phyloP scores from a whole-genome alignment of 495 filamentous ascomycete genomes.

The Hypoxylon cercidicola region DNA sequence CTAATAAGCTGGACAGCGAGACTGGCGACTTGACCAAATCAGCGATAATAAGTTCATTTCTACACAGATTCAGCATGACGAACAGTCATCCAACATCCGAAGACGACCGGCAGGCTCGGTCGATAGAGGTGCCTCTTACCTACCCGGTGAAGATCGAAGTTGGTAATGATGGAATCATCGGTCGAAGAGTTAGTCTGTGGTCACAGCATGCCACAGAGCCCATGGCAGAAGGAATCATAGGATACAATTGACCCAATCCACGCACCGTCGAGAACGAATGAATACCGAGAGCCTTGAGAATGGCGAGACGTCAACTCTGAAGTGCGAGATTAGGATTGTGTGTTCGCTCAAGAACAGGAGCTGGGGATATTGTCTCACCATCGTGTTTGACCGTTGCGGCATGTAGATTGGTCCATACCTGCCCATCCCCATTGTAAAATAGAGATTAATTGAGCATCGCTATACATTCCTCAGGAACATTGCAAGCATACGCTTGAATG shows the following conservation, averaged over 20 bases:
- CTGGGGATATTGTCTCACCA: no score
- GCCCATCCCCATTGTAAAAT: no score
- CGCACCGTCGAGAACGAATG: background rate
- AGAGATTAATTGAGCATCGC: no score
- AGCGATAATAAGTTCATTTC: constrained; percentile 47
- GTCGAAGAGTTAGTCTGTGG: constrained; percentile 56
- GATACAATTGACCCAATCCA: constrained; percentile 50
- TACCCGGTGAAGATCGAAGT: constrained; percentile 52
- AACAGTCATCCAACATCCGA: background rate
- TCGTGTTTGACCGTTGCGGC: no score
- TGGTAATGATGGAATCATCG: constrained; percentile 58
- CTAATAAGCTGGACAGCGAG: constrained; percentile 38
- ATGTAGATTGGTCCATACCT: no score
- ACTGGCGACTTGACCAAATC: constrained; percentile 51
- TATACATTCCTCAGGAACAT: no score
- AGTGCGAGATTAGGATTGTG: background rate
- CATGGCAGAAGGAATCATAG: constrained; percentile 58
- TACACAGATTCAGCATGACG: constrained; percentile 47
- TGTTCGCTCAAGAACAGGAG: background rate
- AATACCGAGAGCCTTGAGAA: background rate
- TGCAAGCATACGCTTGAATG: no score
- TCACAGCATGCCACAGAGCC: constrained; percentile 35
- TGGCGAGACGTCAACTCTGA: background rate
- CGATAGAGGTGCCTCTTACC: constrained; percentile 46
- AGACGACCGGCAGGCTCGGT: constrained; percentile 10